A percentile compares a stretch with the other conserved stretches of the same genome.
Evolutionary conservation across 2,329 filamentous ascomycete species (phyloP).

Genomic region (Aphanocladium album): DNA sequence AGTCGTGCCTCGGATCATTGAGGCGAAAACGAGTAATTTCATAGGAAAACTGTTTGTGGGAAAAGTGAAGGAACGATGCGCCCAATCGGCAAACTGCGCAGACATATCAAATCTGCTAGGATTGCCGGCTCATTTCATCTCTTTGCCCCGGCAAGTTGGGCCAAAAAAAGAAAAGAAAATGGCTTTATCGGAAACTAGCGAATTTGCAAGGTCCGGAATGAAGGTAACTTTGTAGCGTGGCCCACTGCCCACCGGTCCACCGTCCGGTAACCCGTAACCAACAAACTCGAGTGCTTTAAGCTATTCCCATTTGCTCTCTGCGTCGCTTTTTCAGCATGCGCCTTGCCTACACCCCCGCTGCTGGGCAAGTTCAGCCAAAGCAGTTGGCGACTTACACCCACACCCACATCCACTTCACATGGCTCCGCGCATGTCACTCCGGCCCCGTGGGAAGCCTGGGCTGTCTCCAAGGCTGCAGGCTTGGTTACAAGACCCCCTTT

Average conservation of each 20-base stretch:
- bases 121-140: neutral
- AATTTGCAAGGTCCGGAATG: neutral
- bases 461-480: slow-evolving; percentile 6
- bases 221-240: neutral
- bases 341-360: neutral
- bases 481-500: slow-evolving; percentile 8
- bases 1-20: slow-evolving; percentile 7
- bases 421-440: slow-evolving; percentile 11
- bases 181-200: neutral
- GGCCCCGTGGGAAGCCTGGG: slow-evolving; percentile 12
- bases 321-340: neutral
- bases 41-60: neutral
- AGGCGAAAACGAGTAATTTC: neutral
- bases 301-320: neutral
- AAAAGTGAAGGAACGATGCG: neutral
- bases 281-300: neutral
- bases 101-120: neutral
- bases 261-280: neutral
- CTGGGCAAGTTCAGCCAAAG: neutral
- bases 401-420: neutral
- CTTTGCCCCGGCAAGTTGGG: neutral
- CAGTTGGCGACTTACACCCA: slow-evolving; percentile 11
- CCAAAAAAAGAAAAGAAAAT: neutral
- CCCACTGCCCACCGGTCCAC: slow-evolving; percentile 2
- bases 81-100: neutral